Evolutionary conservation across 208 protist genomes (phyloP).

Genomic region (Trypanosomatidae sp.): DNA sequence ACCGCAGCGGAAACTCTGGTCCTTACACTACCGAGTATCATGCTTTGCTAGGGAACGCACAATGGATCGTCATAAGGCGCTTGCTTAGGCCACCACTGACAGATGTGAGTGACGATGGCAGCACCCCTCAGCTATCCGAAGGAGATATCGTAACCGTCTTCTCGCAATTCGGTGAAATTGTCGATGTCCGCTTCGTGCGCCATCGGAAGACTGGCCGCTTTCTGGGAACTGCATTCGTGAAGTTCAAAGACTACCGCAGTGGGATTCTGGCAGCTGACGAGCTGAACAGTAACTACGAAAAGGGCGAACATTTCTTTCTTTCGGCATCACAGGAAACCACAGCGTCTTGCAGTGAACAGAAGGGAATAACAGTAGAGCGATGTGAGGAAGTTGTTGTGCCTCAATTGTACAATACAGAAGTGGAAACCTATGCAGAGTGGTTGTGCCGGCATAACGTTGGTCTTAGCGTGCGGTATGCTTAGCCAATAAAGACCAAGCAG

Average conservation of each 20-base stretch:
- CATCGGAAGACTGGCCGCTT: constrained; percentile 68
- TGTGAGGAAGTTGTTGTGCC: constrained; percentile 77
- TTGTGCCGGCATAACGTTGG: constrained; percentile 12
- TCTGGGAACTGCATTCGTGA: constrained; percentile 80
- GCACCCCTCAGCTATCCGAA: constrained; percentile 52
- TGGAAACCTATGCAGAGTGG: constrained; percentile 62
- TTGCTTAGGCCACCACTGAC: constrained; percentile 31
- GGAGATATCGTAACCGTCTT: constrained; percentile 87
- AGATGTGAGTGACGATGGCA: constrained; percentile 1
- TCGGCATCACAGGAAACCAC: constrained; percentile 18
- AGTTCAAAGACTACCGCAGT: constrained; percentile 73
- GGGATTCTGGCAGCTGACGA: constrained; percentile 70
- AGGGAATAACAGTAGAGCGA: constrained; percentile 73
- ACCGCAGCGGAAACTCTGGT: constrained; percentile 57
- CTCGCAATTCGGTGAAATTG: constrained; percentile 85
- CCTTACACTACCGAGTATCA: constrained; percentile 78
- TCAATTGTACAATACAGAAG: constrained; percentile 8
- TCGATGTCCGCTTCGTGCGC: constrained; percentile 77
- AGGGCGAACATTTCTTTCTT: constrained; percentile 51
- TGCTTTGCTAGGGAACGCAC: constrained; percentile 52
- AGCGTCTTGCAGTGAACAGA: neutral
- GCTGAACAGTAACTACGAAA: constrained; percentile 79
- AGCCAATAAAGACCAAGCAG: neutral
- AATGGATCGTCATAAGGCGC: constrained; percentile 74
- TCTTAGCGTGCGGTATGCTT: neutral